These are phyloP conservation scores for Xylaria sp. DNA, from an alignment of 2,329 filamentous ascomycete genomes.

Conservation along the genomic window DNA sequence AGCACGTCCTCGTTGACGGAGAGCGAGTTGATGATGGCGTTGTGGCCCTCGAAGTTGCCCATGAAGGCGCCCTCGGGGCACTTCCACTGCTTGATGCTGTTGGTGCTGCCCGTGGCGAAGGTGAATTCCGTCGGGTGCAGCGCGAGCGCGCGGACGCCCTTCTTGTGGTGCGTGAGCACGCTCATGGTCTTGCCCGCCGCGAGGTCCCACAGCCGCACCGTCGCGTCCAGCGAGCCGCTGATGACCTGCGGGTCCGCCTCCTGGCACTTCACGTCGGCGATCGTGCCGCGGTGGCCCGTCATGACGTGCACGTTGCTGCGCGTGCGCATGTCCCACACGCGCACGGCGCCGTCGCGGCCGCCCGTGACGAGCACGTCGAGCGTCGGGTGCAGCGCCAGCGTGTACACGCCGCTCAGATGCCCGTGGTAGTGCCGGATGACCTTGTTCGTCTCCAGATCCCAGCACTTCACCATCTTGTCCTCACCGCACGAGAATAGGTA, in stretches of 20 bases:
- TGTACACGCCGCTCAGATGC: slow-evolving; percentile 95
- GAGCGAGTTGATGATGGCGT: slow-evolving; percentile 94
- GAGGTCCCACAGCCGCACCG: slow-evolving; percentile 92
- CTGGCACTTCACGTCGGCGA: slow-evolving; percentile 90
- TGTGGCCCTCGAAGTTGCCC: slow-evolving; percentile 98
- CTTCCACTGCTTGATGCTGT: slow-evolving; percentile 99
- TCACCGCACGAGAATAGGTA: slow-evolving; percentile 98
- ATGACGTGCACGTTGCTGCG: slow-evolving; percentile 95
- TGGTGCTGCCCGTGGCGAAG: slow-evolving; percentile 90
- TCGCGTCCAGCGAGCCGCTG: slow-evolving; percentile 89
- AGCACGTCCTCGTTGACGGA: slow-evolving; percentile 93
- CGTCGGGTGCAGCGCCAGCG: slow-evolving; percentile 90
- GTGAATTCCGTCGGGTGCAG: slow-evolving; percentile 94
- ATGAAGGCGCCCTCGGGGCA: slow-evolving; percentile 98
- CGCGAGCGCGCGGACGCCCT: slow-evolving; percentile 87
- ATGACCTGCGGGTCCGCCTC: slow-evolving; percentile 97
- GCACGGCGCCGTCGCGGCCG: slow-evolving; percentile 90
- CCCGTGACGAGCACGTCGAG: slow-evolving; percentile 95
- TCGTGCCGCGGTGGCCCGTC: slow-evolving; percentile 88
- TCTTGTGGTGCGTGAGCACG: slow-evolving; percentile 97
- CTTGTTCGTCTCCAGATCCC: slow-evolving; percentile 99
- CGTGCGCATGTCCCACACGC: slow-evolving; percentile 99
- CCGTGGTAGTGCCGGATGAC: slow-evolving; percentile 98
- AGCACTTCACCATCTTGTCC: slow-evolving; percentile 99
- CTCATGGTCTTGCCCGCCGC: slow-evolving; percentile 97